Base-by-base conservation (phyloP, 345 rosid species). In the Dovyalis caffra region DNA sequence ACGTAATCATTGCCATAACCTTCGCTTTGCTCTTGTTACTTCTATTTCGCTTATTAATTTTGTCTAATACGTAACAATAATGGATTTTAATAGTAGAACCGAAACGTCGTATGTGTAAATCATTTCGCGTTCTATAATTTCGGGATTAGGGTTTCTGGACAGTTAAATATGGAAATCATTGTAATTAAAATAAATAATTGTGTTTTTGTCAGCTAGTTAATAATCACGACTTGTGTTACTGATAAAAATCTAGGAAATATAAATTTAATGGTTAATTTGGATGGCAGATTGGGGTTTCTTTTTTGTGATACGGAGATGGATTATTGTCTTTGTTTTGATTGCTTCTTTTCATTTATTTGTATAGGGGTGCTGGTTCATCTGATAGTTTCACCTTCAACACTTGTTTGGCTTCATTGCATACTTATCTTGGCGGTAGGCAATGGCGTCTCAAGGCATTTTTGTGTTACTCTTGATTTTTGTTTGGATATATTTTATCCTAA, bases 371-470 rank as follows among this genome's bases (percentile, higher is more conserved):
- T 8, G 32, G 61, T 31, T 51, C 85, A 67, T 71, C 79, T 66
- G 81, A 72, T 80, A 94, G 81, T 64, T 76, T 77, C 76, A 82
- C 89, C 34, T 95, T 91, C 82, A 83, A 95, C 78, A 84, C 97
- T 18, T 60, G 85, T 75, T 81, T 93, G 93, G 91, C 97, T 81
- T 89, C 98, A 18, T 63, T 93, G 72, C 99, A 95, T 82, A 84
- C 93, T 0, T 95, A 95, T 85, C 93, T 95, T 26, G 99, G 98
- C 1, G 98, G 99, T 95, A 86, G 78, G 90, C 29, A 25, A 4
- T 34, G 40, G 18, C 6, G 45, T 12, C n/a, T n/a, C 16, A 16
- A 21, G 26, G 0, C 6, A n/a, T 38, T 71, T 56, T 53, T 16
- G 18, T 68, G 58, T 47, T 43, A 18, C 2, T 8, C 60, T 35